Evolutionary conservation across 2,329 filamentous ascomycete species (phyloP).

Genomic region (Fusarium sambucinum): DNA sequence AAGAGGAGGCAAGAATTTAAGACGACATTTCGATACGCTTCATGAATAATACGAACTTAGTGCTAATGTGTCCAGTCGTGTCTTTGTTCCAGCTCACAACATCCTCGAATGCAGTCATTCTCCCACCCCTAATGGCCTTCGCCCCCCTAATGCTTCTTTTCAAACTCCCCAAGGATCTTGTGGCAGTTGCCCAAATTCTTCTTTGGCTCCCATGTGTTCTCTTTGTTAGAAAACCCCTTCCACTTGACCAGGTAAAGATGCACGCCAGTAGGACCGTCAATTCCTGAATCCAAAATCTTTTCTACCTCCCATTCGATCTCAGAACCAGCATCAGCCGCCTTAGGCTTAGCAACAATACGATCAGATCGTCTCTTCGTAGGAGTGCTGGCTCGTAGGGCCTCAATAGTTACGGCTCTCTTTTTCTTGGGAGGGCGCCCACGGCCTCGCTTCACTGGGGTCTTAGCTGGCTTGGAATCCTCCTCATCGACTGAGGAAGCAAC

Average conservation of each 20-base stretch:
- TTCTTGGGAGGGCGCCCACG: conserved; percentile 30
- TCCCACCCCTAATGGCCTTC: background rate
- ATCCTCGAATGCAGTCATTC: background rate
- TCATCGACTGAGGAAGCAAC: background rate
- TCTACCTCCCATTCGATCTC: conserved; percentile 62
- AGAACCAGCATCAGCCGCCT: conserved; percentile 25
- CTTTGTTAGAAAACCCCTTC: conserved; percentile 58
- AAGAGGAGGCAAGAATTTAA: background rate
- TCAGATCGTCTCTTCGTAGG: conserved; percentile 5
- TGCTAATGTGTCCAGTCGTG: background rate
- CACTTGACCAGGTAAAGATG: conserved; percentile 66
- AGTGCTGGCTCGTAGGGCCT: background rate
- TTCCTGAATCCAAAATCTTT: conserved; percentile 56
- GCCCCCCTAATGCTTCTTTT: conserved; percentile 36
- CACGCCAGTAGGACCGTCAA: conserved; percentile 55
- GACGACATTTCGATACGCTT: no score
- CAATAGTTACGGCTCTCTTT: conserved; percentile 11
- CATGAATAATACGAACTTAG: background rate
- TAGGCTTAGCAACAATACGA: conserved; percentile 18
- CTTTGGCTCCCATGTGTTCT: conserved; percentile 68
- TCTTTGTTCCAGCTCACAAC: background rate
- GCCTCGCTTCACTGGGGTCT: conserved; percentile 3
- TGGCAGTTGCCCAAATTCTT: conserved; percentile 57
- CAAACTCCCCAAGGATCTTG: conserved; percentile 54
- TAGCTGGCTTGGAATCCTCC: background rate